Evolutionary conservation across 1,139 yeast genomes (phyloP), one percentile per base, ranked within the genome.

Genomic region (Suhomyces bolitotheri): DNA sequence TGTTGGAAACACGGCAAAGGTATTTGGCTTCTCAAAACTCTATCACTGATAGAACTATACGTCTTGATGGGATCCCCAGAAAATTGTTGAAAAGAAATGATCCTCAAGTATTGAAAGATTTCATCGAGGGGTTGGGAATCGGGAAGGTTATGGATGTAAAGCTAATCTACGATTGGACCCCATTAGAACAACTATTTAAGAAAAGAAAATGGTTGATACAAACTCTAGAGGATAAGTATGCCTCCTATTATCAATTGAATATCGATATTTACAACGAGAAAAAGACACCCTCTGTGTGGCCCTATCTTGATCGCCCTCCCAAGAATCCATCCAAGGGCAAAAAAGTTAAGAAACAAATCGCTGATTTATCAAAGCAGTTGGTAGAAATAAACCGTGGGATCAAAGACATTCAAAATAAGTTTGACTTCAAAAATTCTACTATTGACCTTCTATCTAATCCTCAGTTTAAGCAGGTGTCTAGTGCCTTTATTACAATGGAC

Each of bases 401-500:
- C 30, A 47, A 47, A 22, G 20, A 29, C 2, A 59, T 64, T 25
- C 74, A 67, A 41, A 38, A 46, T 14, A 57, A 58, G 35, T 66
- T 59, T 39, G 66, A 64, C 42, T 39, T 53, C 10, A 33, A 41
- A 8, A 41, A 46, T 16, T 50, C 63, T 4, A 60, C 66, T 7
- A 60, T 61, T 11, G 55, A 61, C 33, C 41, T 52, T 10, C 45
- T 43, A n/a, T 46, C 49, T 10, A 45, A 61, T 34, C 59, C 58
- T 3, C 58, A 53, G 25, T 64, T 65, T 43, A 56, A 51, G 26
- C 65, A 58, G 19, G 71, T 85, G 0, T 80, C 87, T 7, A 76
- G 87, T 7, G 92, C 92, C 0, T 84, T 84, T 51, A 76, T 84
- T 5, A 84, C 92, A 1, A 82, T 84, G 92, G 88, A 82, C 45